Base-by-base conservation (phyloP, 2,329 filamentous ascomycete genomes). In the Trichoderma polysporum region DNA sequence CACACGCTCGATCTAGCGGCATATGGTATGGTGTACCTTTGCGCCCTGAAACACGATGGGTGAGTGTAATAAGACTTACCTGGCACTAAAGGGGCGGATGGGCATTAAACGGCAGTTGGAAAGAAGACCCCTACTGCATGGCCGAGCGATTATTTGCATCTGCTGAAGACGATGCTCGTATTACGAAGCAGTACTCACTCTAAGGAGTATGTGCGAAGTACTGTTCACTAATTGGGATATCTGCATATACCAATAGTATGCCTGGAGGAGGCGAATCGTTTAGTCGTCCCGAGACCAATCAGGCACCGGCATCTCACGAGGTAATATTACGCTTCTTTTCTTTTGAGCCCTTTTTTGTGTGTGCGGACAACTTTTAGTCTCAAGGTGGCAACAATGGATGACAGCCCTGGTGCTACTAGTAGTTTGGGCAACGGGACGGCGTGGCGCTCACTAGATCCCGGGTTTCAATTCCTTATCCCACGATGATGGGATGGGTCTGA, bases 11-110 rank as follows among this genome's bases (percentile, higher is more conserved):
- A 33, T 54, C 52, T 65, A 65, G 52, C 62, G 52, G 62, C 53
- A 65, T 65, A 17, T 65, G 52, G 52, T 57, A 57, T 57, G 52
- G 62, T 58, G 29, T 57, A 29, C 62, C 33, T 65, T n/a, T 33
- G 29, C 52, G 52, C 65, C 58, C 65, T 67, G 65, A 67, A 67
- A 67, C 65, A 67, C 58, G 65, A 62, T 67, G 65, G 58, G 39
- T 50, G 58, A 62, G 37, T 45, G 57, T 67, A 67, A 62, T 57
- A 62, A 62, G 65, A 61, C 57, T 41, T 25, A 25, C 39, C 49
- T 33, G 63, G 54, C 63, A 59, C 45, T 52, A 66, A 57, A 59
- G 63, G 63, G 54, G 50, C 37, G 17, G 31, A 47, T 33, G 37
- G 19, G 50, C 50, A 57, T 41, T 56, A 56, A 41, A 64, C 50